Base-by-base conservation (phyloP, 2,329 filamentous ascomycete species). In the Exserohilum rostratum region DNA sequence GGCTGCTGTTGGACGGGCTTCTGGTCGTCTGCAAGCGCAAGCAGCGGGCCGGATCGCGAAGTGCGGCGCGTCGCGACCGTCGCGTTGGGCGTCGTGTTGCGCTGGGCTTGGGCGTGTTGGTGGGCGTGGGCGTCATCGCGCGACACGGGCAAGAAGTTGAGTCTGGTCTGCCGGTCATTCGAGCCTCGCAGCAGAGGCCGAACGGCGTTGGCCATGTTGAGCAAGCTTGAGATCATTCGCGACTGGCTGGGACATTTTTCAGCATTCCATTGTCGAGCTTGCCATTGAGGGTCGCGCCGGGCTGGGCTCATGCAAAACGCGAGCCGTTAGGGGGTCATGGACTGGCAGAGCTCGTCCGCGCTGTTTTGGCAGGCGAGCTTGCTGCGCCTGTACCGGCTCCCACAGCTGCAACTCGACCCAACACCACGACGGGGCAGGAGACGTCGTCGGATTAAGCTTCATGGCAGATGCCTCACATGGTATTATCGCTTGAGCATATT, bases 201-300 rank as follows among this genome's bases (percentile, higher is more conserved):
- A 50, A 57, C 61, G 57, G 57, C 62, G 56, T 68, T 64, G 65
- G 65, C 65, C 65, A 68, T 68, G 56, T 51, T 57, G 58, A 58
- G 53, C 53, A 55, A 50, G 50, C 48, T 55, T 33, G 49, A 55
- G 40, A 52, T 39, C 37, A 46, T 57, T 58, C 62, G 70, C 59
- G 64, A 57, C 51, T 60, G 44, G 61, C 55, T 39, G 58, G 67
- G 35, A 62, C 70, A 72, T 72, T 50, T 65, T 70, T 66, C 46
- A 63, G 50, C 13, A 51, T 57, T 57, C 56, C 57, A 57, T 56
- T 45, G 52, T 59, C 31, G 57, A 51, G 56, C 62, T 17, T 61
- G 70, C 68, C 68, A 69, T 72, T 68, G 67, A 62, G 60, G 38
- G 68, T 64, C 62, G 63, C 64, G 67, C 62, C 60, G 64, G 60